Evolutionary conservation across 306 rosid genomes (phyloP).

Genomic region (Glycine latifolia): DNA sequence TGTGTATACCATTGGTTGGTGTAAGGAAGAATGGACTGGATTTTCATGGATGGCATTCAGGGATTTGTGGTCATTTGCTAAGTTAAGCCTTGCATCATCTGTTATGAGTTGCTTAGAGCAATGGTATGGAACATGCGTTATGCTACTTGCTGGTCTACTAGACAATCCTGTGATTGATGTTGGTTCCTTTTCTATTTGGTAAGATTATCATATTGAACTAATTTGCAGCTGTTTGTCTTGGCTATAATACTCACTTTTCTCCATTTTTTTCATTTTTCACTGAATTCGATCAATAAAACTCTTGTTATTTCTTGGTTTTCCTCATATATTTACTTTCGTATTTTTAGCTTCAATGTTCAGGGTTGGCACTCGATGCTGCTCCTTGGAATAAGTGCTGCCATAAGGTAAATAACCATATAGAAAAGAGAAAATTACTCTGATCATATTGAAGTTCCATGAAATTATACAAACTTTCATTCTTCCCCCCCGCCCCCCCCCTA

Average conservation of each 20-base stretch:
- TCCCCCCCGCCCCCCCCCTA: too few species aligned
- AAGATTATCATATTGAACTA: not conserved
- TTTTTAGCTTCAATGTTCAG: conserved; percentile 43
- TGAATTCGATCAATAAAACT: not conserved
- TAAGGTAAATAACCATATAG: conserved; percentile 36
- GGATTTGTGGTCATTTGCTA: conserved; percentile 71
- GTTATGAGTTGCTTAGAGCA: conserved; percentile 64
- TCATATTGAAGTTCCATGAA: too few species aligned
- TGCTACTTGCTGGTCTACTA: conserved; percentile 56
- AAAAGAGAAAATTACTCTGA: not conserved
- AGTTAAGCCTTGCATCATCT: conserved; percentile 61
- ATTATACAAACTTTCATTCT: too few species aligned
- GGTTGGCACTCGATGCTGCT: conserved; percentile 30
- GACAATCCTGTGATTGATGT: conserved; percentile 57
- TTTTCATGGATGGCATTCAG: conserved; percentile 70
- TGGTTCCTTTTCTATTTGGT: conserved; percentile 70
- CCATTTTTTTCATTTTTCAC: not conserved
- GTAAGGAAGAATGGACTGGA: conserved; percentile 81
- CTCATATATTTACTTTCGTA: not conserved
- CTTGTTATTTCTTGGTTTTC: not conserved
- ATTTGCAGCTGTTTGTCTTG: not conserved
- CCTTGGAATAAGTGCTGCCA: conserved; percentile 40
- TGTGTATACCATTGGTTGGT: conserved; percentile 66
- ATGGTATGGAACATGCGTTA: conserved; percentile 47
- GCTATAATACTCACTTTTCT: not conserved